These are phyloP conservation scores for Serendipita indica DNA, from an alignment of 768 basidiomycete species.

Conservation along the genomic window DNA sequence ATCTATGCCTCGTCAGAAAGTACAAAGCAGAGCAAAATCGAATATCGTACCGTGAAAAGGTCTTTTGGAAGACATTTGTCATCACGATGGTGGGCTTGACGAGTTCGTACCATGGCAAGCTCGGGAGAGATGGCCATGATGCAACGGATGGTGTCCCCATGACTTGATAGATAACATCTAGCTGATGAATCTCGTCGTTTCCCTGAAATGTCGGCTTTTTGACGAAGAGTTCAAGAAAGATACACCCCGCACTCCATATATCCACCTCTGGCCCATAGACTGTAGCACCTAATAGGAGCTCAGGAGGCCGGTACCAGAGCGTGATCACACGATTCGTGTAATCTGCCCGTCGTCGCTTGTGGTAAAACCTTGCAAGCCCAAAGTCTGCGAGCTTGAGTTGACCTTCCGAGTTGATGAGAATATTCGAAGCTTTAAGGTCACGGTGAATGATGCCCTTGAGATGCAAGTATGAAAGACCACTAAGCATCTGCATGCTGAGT, in stretches of 20 bases:
- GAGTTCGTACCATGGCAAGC: slow-evolving; percentile 97
- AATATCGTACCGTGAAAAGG: slow-evolving; percentile 67
- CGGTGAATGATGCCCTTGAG: slow-evolving; percentile 93
- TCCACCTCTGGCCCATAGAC: slow-evolving; percentile 96
- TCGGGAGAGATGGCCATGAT: slow-evolving; percentile 68
- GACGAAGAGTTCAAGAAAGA: slow-evolving; percentile 94
- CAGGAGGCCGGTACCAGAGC: slow-evolving; percentile 94
- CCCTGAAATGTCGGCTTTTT: slow-evolving; percentile 97
- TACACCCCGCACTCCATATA: slow-evolving; percentile 99
- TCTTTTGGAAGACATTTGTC: slow-evolving; percentile 61
- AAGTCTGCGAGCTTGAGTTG: slow-evolving; percentile 96
- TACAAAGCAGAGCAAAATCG: slow-evolving; percentile 1
- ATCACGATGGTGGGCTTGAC: slow-evolving; percentile 72
- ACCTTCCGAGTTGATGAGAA: slow-evolving; percentile 78
- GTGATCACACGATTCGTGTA: slow-evolving; percentile 99
- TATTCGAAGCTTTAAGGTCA: slow-evolving; percentile 98
- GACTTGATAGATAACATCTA: slow-evolving; percentile 82
- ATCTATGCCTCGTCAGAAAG: slow-evolving; percentile 30
- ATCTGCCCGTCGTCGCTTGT: slow-evolving; percentile 75
- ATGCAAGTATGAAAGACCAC: slow-evolving; percentile 88
- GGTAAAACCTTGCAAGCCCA: slow-evolving; percentile 90
- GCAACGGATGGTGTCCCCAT: slow-evolving; percentile 77
- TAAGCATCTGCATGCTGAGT: slow-evolving; percentile 88
- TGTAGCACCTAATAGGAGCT: slow-evolving; percentile 87
- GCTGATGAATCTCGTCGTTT: slow-evolving; percentile 92